Base-by-base conservation (phyloP, 306 rosid genomes). In the Lathyrus tuberosus region DNA sequence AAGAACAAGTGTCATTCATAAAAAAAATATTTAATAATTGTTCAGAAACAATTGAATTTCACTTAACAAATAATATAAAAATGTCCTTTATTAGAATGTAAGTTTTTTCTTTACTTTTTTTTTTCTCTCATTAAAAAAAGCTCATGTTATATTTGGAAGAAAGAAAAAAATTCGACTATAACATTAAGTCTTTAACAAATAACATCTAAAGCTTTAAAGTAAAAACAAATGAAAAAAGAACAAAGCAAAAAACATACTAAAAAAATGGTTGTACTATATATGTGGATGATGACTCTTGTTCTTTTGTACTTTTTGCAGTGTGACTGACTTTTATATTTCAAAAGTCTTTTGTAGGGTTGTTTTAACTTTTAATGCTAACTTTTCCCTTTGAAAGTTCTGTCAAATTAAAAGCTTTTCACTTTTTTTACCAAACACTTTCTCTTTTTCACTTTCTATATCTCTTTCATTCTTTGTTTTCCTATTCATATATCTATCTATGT, bases 221-320 rank as follows among this genome's bases (percentile, higher is more conserved):
- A 46, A 46, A 15, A 46, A 16, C 12, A 49, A 49, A 17, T 17
- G 6, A 12, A 3, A 20, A 13, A 4, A 10, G 12, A 5, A 72
- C 5, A 49, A 24, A 14, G 48, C 12, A 35, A 48, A 48, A 26
- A 48, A 38, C 65, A 56, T 49, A n/a, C n/a, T n/a, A 71, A 61
- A 80, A 72, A 35, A 69, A 38, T 12, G 69, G 58, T 54, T 26
- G 57, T 52, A 33, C 65, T 67, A 6, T 58, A 37, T 8, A 30
- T 16, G 18, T 37, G 49, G 22, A 59, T 64, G 76, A 76, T 68
- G 63, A 17, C 57, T 77, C 82, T 73, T 65, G 79, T 69, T 73
- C 56, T 72, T 62, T 62, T 63, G 76, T 73, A 81, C 85, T 77
- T 81, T 81, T 77, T 81, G 85, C 77, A 68, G 79, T 72, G 70